Percentiles rank a stretch among this genome's conserved stretches.
phyloP scores from a whole-genome alignment of 441 rosid genomes.

The Melastoma candidum region DNA sequence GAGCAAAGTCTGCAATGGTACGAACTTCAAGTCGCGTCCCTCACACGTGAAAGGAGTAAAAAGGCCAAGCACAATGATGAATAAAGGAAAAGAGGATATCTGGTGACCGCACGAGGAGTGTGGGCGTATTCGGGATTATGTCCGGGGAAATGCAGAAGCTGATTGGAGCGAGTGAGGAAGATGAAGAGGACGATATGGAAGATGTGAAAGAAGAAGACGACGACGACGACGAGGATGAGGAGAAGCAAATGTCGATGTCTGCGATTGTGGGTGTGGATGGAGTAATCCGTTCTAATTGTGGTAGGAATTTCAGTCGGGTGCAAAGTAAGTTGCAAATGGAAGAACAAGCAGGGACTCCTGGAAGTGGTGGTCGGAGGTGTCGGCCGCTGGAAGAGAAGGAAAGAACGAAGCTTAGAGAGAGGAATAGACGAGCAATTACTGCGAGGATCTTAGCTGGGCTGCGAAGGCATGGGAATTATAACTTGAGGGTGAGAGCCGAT shows the following conservation, averaged over 20 bases:
- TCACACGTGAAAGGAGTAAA: too few species aligned
- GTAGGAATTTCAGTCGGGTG: slow-evolving; percentile 50
- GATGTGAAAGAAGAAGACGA: slow-evolving; percentile 86
- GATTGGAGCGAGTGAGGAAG: slow-evolving; percentile 69
- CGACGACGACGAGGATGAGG: slow-evolving; percentile 41
- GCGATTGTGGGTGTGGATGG: slow-evolving; percentile 42
- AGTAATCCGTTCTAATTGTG: slow-evolving; percentile 22
- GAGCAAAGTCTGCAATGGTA: too few species aligned
- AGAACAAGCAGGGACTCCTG: slow-evolving; percentile 70
- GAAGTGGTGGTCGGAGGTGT: slow-evolving; percentile 65
- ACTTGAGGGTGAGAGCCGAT: slow-evolving; percentile 98
- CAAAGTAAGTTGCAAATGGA: slow-evolving; percentile 56
- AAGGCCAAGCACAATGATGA: too few species aligned
- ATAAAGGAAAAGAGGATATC: too few species aligned
- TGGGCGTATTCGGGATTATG: slow-evolving; percentile 30
- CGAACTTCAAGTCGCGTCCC: too few species aligned
- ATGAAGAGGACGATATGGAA: slow-evolving; percentile 86
- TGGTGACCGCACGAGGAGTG: not conserved
- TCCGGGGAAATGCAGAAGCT: slow-evolving; percentile 78
- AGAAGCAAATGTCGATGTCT: slow-evolving; percentile 34
- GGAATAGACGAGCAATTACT: slow-evolving; percentile 94
- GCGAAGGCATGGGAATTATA: slow-evolving; percentile 95
- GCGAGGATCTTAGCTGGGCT: slow-evolving; percentile 98
- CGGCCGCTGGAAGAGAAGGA: slow-evolving; percentile 95
- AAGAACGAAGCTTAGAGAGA: slow-evolving; percentile 94